Evolutionary conservation across 176 grass and related monocot species (phyloP).

Genomic region (Metroxylon sagu): DNA sequence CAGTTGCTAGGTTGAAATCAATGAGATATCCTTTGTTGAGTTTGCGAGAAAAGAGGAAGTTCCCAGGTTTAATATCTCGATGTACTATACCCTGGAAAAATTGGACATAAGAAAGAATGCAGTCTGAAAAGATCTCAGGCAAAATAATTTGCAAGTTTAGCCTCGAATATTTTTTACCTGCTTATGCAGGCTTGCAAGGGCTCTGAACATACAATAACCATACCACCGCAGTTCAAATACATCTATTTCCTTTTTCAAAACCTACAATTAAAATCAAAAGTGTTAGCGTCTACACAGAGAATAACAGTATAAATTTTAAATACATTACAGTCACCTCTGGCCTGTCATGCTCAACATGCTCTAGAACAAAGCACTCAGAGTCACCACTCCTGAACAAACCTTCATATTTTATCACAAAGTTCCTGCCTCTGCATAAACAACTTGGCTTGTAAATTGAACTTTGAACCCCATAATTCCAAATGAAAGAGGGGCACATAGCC

Average conservation of each 20-base stretch:
- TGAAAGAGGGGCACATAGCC: too few relatives aligned
- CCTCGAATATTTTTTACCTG: constrained; percentile 25
- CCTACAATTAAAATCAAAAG: constrained; percentile 33
- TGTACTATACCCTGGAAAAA: constrained; percentile 70
- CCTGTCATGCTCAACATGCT: constrained; percentile 92
- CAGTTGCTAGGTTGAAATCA: constrained; percentile 95
- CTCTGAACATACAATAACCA: constrained; percentile 74
- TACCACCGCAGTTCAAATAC: constrained; percentile 69
- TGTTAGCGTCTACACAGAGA: not conserved
- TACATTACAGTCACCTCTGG: constrained; percentile 52
- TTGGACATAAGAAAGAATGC: constrained; percentile 15
- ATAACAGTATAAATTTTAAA: not conserved
- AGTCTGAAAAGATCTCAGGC: not conserved
- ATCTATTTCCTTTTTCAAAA: constrained; percentile 66
- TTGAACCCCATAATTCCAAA: too few relatives aligned
- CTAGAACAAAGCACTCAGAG: constrained; percentile 74
- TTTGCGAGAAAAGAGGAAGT: constrained; percentile 84
- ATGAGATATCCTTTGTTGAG: constrained; percentile 67
- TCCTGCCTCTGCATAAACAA: constrained; percentile 45
- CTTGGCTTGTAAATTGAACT: not conserved
- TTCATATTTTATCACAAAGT: constrained; percentile 66
- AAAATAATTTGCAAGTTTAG: constrained; percentile 9
- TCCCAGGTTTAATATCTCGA: constrained; percentile 94
- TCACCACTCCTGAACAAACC: constrained; percentile 50
- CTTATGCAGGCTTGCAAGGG: constrained; percentile 73